Evolutionary conservation across 176 grass and related monocot species (phyloP).

Genomic region (Paspalum vaginatum): DNA sequence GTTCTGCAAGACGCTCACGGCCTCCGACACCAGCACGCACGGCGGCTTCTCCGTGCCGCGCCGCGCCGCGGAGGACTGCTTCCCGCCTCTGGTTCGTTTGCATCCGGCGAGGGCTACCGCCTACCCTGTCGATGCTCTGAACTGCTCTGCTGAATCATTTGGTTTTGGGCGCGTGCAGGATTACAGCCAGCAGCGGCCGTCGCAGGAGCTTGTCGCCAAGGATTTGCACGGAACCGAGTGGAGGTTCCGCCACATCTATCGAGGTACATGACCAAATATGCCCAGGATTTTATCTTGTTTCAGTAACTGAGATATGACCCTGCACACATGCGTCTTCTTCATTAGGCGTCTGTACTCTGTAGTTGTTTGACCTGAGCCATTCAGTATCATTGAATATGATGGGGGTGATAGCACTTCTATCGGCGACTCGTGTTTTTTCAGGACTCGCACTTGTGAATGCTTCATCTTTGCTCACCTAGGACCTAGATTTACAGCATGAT

Average conservation of each 20-base stretch:
- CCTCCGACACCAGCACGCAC: constrained; percentile 96
- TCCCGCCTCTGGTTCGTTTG: constrained; percentile 75
- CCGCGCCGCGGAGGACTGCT: constrained; percentile 96
- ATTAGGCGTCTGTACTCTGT: not conserved
- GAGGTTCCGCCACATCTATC: constrained; percentile 97
- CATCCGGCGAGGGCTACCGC: no score
- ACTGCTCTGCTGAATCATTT: constrained; percentile 11
- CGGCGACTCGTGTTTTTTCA: not conserved
- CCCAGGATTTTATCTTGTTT: not conserved
- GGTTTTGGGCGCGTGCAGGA: constrained; percentile 54
- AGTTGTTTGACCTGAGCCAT: constrained; percentile 3
- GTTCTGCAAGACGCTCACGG: constrained; percentile 99
- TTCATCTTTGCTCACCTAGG: not conserved
- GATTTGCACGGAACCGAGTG: constrained; percentile 93
- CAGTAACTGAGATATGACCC: not conserved
- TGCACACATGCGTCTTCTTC: not conserved
- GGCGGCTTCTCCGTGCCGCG: constrained; percentile 98
- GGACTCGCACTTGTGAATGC: not conserved
- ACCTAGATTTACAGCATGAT: not conserved
- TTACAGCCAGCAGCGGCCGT: constrained; percentile 93
- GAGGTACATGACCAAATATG: constrained; percentile 52
- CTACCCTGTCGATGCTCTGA: not conserved
- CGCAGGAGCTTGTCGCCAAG: constrained; percentile 93
- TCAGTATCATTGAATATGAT: not conserved
- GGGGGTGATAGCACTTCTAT: not conserved